phyloP scores from a whole-genome alignment of 441 rosid species.

The Arabidopsis hybrid region DNA sequence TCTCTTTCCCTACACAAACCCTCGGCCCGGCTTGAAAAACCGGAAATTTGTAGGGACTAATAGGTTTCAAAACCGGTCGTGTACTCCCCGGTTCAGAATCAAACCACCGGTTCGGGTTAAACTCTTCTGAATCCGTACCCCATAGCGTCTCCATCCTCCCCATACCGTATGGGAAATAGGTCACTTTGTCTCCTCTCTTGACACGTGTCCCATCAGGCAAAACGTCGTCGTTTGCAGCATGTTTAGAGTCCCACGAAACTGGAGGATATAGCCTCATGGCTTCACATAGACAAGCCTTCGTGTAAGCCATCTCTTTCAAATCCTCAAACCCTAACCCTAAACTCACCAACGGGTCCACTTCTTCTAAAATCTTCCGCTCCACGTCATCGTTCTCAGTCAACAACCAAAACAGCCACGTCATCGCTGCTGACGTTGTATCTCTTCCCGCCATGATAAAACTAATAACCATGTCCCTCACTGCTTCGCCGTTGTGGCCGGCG shows the following conservation, averaged over 20 bases:
- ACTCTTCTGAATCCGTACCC: slow-evolving; percentile 69
- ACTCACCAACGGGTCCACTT: slow-evolving; percentile 46
- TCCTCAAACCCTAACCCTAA: slow-evolving; percentile 56
- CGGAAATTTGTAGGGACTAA: slow-evolving; percentile 69
- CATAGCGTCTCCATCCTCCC: slow-evolving; percentile 84
- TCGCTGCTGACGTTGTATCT: slow-evolving; percentile 81
- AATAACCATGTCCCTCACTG: slow-evolving; percentile 72
- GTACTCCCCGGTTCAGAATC: slow-evolving; percentile 36
- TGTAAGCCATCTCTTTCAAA: slow-evolving; percentile 61
- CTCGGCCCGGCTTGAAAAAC: slow-evolving; percentile 89
- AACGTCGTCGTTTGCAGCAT: slow-evolving; percentile 60
- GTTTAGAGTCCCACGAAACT: slow-evolving; percentile 90
- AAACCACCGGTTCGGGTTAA: slow-evolving; percentile 79
- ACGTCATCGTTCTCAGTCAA: slow-evolving; percentile 50
- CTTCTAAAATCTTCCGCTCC: slow-evolving; percentile 48
- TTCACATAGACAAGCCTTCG: slow-evolving; percentile 79
- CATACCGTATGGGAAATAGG: slow-evolving; percentile 87
- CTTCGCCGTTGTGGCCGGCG: slow-evolving; percentile 60
- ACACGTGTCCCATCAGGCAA: slow-evolving; percentile 76
- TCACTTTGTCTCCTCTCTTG: slow-evolving; percentile 70
- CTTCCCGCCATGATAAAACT: slow-evolving; percentile 89
- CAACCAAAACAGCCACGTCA: slow-evolving; percentile 94
- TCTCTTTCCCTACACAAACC: slow-evolving; percentile 80
- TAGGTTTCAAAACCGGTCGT: slow-evolving; percentile 44
- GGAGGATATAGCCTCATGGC: slow-evolving; percentile 90